Evolutionary conservation across 225 moss, liverwort and hornwort species (phyloP).

Genomic region (Anthoceros angustus): DNA sequence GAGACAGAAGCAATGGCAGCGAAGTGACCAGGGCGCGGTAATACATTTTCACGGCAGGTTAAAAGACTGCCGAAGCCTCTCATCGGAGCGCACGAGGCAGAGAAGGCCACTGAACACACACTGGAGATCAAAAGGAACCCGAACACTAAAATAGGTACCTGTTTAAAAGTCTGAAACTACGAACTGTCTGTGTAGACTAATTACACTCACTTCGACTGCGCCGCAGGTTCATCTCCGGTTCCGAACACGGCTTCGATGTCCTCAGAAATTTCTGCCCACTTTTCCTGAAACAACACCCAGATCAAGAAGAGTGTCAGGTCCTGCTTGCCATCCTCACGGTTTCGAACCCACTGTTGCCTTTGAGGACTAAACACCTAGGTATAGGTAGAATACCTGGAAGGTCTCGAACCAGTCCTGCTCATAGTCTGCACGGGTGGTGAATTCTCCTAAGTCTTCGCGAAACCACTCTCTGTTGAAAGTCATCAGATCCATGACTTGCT

Average conservation of each 20-base stretch:
- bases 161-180: too few relatives aligned
- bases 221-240: not conserved
- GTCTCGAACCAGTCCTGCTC: conserved; percentile 95
- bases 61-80: too few relatives aligned
- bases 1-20: too few relatives aligned
- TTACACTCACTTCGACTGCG: not conserved
- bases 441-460: conserved; percentile 90
- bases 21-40: too few relatives aligned
- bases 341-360: not conserved
- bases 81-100: too few relatives aligned
- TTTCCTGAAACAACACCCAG: conserved; percentile 1
- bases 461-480: conserved; percentile 80
- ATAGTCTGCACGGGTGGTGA: conserved; percentile 89
- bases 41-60: too few relatives aligned
- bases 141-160: too few relatives aligned
- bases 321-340: too few relatives aligned
- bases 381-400: conserved; percentile 45
- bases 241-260: not conserved
- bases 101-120: too few relatives aligned
- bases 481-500: conserved; percentile 91
- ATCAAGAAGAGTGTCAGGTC: too few relatives aligned
- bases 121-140: too few relatives aligned
- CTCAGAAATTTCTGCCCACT: conserved; percentile 4
- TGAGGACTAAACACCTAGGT: not conserved
- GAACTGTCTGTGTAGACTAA: too few relatives aligned